A percentile compares a stretch with the other conserved stretches of the same genome.
Evolutionary conservation across 2,329 filamentous ascomycete genomes (phyloP).

Genomic region (Scortechinia acanthostroma): DNA sequence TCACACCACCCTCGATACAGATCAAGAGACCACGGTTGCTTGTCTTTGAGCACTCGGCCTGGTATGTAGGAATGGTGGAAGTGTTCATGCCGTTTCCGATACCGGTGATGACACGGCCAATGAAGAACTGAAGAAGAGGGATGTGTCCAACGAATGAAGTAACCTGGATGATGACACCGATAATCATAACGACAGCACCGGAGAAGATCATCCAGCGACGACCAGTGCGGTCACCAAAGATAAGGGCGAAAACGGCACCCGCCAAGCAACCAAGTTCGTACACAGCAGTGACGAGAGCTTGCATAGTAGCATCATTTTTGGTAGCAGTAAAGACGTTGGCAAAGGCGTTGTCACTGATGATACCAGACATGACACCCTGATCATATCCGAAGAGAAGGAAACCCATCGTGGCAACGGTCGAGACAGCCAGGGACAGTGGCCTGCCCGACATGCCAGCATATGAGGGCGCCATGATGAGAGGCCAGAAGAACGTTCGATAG

Average conservation of each 20-base stretch:
- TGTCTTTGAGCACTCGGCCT: slow-evolving; percentile 30
- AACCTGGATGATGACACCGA: slow-evolving; percentile 46
- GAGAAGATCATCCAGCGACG: slow-evolving; percentile 43
- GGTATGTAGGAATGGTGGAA: slow-evolving; percentile 32
- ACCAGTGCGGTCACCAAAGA: slow-evolving; percentile 42
- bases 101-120: slow-evolving; percentile 38
- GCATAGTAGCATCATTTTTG: slow-evolving; percentile 16
- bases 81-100: slow-evolving; percentile 41
- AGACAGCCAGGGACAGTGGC: slow-evolving; percentile 45
- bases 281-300: slow-evolving; percentile 28
- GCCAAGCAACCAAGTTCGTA: slow-evolving; percentile 32
- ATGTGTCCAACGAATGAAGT: slow-evolving; percentile 33
- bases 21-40: slow-evolving; percentile 53
- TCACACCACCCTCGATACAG: slow-evolving; percentile 40
- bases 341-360: background rate
- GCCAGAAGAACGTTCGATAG: too few species aligned
- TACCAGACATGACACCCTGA: slow-evolving; percentile 10
- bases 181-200: slow-evolving; percentile 41
- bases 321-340: background rate
- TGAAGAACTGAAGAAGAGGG: slow-evolving; percentile 36
- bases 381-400: slow-evolving; percentile 56
- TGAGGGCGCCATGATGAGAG: slow-evolving; percentile 36
- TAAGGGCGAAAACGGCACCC: slow-evolving; percentile 27
- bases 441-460: slow-evolving; percentile 53
- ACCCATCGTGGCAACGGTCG: slow-evolving; percentile 55